phyloP scores from a whole-genome alignment of 371 early-diverging fungal species.

The Smittium mucronatum region DNA sequence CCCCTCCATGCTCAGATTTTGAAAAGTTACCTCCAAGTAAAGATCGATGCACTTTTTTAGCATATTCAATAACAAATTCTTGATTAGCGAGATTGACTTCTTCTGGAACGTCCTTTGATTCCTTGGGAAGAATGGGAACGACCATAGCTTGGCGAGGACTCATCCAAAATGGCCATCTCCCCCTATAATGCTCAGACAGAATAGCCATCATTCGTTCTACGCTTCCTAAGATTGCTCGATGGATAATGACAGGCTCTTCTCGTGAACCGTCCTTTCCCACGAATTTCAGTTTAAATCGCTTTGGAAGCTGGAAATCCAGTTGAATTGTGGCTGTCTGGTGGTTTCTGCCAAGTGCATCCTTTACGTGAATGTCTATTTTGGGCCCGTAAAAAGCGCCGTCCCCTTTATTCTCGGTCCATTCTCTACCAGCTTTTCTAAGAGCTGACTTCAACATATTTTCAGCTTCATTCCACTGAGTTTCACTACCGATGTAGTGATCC shows the following conservation, averaged over 20 bases:
- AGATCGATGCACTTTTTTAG: background rate
- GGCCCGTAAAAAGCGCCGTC: slow-evolving; percentile 99
- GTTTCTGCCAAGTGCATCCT: slow-evolving; percentile 84
- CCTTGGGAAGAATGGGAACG: slow-evolving; percentile 51
- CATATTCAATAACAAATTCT: background rate
- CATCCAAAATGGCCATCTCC: slow-evolving; percentile 98
- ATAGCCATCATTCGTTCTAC: slow-evolving; percentile 98
- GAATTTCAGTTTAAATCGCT: slow-evolving; percentile 31
- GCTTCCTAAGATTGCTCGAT: slow-evolving; percentile 96
- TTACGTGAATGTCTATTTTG: slow-evolving; percentile 96
- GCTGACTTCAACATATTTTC: slow-evolving; percentile 61
- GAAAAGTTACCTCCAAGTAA: background rate
- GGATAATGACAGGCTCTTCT: slow-evolving; percentile 91
- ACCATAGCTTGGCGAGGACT: slow-evolving; percentile 90
- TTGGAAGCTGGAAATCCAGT: slow-evolving; percentile 55
- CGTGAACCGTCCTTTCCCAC: slow-evolving; percentile 20
- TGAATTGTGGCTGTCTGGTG: slow-evolving; percentile 99
- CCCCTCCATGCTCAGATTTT: background rate
- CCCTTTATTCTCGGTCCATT: slow-evolving; percentile 87
- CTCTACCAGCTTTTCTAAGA: slow-evolving; percentile 38
- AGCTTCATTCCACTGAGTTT: slow-evolving; percentile 86
- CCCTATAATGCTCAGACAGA: slow-evolving; percentile 88
- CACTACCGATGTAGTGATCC: slow-evolving; percentile 78
- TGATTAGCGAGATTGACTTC: slow-evolving; percentile 6
- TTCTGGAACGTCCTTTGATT: slow-evolving; percentile 14